Conservation (phyloP, 768 basidiomycete species). For the Podaxis rugospora region DNA sequence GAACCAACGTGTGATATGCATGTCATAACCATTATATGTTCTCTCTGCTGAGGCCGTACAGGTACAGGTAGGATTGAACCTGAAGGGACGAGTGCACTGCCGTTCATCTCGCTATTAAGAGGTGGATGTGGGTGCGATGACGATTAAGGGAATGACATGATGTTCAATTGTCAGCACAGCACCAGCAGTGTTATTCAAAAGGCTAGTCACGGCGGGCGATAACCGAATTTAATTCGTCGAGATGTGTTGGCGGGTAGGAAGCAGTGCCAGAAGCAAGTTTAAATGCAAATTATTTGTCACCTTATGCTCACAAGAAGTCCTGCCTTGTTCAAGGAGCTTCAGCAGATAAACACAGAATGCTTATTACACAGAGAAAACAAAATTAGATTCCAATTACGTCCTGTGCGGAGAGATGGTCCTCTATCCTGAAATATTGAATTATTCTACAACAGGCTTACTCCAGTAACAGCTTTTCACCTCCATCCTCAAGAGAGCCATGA, state of each 20-base stretch:
- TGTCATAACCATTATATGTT: not conserved
- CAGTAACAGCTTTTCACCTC: not conserved
- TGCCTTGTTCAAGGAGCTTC: no score
- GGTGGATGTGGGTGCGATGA: no score
- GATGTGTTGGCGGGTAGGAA: not conserved
- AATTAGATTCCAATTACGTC: not conserved
- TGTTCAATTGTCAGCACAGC: no score
- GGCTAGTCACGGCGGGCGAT: no score
- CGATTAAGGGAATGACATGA: no score
- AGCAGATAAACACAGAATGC: not conserved
- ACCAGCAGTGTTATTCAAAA: no score
- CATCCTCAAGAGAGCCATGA: not conserved
- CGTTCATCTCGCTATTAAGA: no score
- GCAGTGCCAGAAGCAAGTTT: not conserved
- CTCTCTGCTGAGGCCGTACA: not conserved
- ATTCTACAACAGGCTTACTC: not conserved
- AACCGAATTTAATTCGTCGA: no score
- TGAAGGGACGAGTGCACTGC: no score
- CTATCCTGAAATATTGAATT: not conserved
- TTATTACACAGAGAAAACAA: not conserved
- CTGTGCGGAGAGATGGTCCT: not conserved
- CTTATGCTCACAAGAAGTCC: no score
- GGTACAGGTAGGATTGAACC: not conserved
- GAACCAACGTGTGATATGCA: not conserved
- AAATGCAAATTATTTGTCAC: no score